Evolutionary conservation across 2,329 filamentous ascomycete species (phyloP), one percentile per base, ranked within the genome.

Genomic region (Fusarium decemcellulare): DNA sequence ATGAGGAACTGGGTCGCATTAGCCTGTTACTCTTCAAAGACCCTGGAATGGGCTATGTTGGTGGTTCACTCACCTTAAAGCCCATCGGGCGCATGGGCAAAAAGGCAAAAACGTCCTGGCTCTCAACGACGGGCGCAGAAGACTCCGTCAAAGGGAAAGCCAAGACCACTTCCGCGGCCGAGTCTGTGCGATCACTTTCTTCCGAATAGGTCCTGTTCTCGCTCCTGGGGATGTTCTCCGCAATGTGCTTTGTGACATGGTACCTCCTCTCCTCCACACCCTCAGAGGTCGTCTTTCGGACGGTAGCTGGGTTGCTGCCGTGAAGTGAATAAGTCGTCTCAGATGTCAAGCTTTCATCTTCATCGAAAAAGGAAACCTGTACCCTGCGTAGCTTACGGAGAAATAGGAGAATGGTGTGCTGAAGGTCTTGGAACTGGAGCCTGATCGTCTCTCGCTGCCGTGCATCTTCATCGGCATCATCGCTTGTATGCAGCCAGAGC

Each of bases 81-180:
- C 81, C 82, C 44, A 79, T 74, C 6, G 73, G 67, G 0, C 80
- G 73, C n/a, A 86, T 72, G 0, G 85, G 85, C 0, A 86, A 68
- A 64, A 86, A 87, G 0, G 79, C 81, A 70, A 82, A 87, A 0
- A 85, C 61, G 8, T 82, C 71, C 53, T 86, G 84, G 8, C 74
- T 67, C 34, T 81, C 69, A 6, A 82, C 61, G 4, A 83, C 52
- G 0, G 84, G 84, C 0, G 59, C 29, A 0, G 62, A 75, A 4
- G 71, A 52, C 0, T 71, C 68, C 0, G 78, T 73, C 2, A 86
- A 30, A 0, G 84, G 85, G 63, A 87, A 86, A 0, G 84, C 85
- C 1, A 87, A 72, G 2, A 84, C 71, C 3, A 87, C 72, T 18
- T 83, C 76, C 0, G 80, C 72, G 1, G 65, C 71, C 0, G 75